phyloP scores from a whole-genome alignment of 371 early-diverging fungal species.

The Actinomucor elegans region DNA sequence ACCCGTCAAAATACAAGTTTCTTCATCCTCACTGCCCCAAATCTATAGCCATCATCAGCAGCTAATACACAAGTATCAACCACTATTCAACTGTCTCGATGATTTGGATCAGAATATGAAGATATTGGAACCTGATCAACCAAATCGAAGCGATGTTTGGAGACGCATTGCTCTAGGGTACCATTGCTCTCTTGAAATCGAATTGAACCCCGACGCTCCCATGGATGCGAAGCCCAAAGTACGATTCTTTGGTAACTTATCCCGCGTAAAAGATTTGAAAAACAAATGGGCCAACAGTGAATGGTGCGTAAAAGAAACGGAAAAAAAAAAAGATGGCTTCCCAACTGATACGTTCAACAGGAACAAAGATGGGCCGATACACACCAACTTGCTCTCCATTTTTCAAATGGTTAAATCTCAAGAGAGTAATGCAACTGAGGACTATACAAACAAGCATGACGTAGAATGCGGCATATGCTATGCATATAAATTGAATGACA shows the following conservation, averaged over 20 bases:
- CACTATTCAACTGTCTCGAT: slow-evolving; percentile 37
- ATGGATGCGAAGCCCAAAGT: slow-evolving; percentile 14
- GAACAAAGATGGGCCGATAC: neutral
- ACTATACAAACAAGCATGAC: slow-evolving; percentile 16
- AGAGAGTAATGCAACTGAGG: neutral
- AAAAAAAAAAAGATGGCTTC: too few relatives aligned
- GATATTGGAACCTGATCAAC: slow-evolving; percentile 42
- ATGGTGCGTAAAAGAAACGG: neutral
- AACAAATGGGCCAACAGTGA: slow-evolving; percentile 15
- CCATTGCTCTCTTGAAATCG: slow-evolving; percentile 45
- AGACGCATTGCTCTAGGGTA: slow-evolving; percentile 44
- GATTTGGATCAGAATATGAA: slow-evolving; percentile 39
- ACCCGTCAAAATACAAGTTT: too few relatives aligned
- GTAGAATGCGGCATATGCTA: slow-evolving; percentile 49
- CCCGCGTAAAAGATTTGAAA: slow-evolving; percentile 23
- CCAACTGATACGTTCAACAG: neutral
- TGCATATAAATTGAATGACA: slow-evolving; percentile 32
- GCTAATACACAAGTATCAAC: slow-evolving; percentile 26
- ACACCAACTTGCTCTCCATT: slow-evolving; percentile 2
- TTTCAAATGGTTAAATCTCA: slow-evolving; percentile 7
- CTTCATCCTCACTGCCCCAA: too few relatives aligned
- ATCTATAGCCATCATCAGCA: too few relatives aligned
- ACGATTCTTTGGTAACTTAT: slow-evolving; percentile 44
- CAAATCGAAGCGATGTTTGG: slow-evolving; percentile 29
- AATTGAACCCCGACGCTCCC: slow-evolving; percentile 29